These are phyloP conservation scores for Solanum piurae DNA, from an alignment of 257 asterid genomes.

Conservation along the genomic window DNA sequence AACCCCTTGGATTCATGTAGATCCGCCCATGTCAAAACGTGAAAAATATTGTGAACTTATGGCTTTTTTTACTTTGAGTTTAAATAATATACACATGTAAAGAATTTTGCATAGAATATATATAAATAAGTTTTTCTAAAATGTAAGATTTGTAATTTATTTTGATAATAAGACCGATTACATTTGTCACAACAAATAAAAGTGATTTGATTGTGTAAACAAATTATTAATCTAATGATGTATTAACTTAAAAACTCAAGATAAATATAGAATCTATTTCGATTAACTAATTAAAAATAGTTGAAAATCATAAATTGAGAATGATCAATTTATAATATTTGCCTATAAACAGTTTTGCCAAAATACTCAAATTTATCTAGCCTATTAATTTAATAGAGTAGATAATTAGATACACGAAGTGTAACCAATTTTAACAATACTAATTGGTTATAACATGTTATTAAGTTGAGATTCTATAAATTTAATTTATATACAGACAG, in stretches of 20 bases:
- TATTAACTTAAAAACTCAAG: neutral
- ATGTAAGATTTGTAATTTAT: neutral
- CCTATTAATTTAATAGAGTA: neutral
- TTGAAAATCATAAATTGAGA: neutral
- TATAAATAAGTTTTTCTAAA: neutral
- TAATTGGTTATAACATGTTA: neutral
- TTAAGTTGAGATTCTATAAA: neutral
- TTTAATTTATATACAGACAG: neutral
- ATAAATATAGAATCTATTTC: neutral
- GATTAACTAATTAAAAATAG: neutral
- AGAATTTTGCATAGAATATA: neutral
- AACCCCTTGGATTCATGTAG: too few relatives aligned
- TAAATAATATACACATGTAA: neutral
- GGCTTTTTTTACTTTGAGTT: neutral
- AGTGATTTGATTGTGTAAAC: neutral
- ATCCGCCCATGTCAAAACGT: neutral
- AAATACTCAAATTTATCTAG: neutral
- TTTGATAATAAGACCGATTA: neutral
- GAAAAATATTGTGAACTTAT: neutral
- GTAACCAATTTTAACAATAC: neutral
- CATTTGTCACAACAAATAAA: neutral
- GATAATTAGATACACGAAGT: neutral
- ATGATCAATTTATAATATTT: neutral
- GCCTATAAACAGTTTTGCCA: neutral
- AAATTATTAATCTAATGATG: neutral